Conservation (phyloP, 169 alveolate genomes). For the Sarcocystis neurona region DNA sequence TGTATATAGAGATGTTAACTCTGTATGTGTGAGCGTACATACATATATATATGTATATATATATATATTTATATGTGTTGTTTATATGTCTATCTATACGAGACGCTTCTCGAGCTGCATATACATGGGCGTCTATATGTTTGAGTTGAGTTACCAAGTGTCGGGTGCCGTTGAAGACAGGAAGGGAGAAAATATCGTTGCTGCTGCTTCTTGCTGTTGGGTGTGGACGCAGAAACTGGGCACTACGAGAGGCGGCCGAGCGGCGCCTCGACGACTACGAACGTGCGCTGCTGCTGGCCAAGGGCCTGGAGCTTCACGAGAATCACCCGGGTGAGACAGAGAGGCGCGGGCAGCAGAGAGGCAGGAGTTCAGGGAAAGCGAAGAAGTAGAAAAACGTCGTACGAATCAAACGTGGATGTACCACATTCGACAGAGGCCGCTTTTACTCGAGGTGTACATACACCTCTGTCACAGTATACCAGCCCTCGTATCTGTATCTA, state of each 20-base stretch:
- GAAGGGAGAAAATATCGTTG: no score
- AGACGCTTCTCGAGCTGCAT: no score
- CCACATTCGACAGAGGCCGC: neutral
- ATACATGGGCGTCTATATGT: no score
- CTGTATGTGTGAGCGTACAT: no score
- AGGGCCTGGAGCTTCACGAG: constrained; percentile 34
- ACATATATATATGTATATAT: no score
- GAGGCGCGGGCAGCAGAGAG: no score
- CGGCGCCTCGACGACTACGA: constrained; percentile 56
- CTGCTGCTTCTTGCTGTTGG: neutral
- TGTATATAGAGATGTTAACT: neutral
- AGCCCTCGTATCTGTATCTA: neutral
- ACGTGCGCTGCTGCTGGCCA: constrained; percentile 60
- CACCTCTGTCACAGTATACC: neutral
- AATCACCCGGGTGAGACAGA: constrained; percentile 27
- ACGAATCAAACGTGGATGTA: neutral
- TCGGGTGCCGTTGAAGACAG: no score
- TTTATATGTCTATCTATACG: no score
- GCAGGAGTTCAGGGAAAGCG: neutral
- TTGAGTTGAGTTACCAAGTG: no score
- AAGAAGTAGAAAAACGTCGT: neutral
- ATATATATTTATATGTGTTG: no score
- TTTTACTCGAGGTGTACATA: neutral
- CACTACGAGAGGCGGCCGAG: no score
- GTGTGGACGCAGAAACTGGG: constrained; percentile 8